Evolutionary conservation across 2,329 filamentous ascomycete genomes (phyloP).

Genomic region (Penicillium sp.): DNA sequence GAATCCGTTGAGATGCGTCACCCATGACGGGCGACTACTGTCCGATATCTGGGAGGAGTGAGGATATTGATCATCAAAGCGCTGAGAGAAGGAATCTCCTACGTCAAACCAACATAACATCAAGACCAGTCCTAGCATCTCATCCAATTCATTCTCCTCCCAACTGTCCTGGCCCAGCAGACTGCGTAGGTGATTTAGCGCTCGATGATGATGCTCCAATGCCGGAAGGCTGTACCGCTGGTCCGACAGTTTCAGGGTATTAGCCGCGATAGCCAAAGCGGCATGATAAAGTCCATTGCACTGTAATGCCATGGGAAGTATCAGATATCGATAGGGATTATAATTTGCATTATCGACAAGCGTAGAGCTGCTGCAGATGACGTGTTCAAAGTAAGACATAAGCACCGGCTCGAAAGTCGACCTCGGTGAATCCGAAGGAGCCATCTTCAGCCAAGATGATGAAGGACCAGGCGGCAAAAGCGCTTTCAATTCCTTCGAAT

Average conservation of each 20-base stretch:
- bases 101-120: constrained; percentile 31
- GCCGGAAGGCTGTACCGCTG: constrained; percentile 22
- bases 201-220: constrained; percentile 22
- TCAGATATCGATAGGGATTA: constrained; percentile 31
- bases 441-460: constrained; percentile 4
- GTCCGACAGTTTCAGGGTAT: constrained; percentile 23
- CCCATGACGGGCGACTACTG: constrained; percentile 27
- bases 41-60: constrained; percentile 25
- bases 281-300: constrained; percentile 28
- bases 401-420: constrained; percentile 17
- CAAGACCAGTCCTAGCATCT: constrained; percentile 26
- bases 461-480: neutral
- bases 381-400: constrained; percentile 26
- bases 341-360: constrained; percentile 25
- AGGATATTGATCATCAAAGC: neutral
- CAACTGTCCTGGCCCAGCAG: constrained; percentile 8
- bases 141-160: constrained; percentile 22
- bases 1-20: constrained; percentile 27
- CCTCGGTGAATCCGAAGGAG: neutral
- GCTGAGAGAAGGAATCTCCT: neutral
- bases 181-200: constrained; percentile 9
- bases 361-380: constrained; percentile 29
- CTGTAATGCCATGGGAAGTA: constrained; percentile 29
- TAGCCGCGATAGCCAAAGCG: constrained; percentile 27
- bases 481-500: neutral